Percentiles rank a stretch among this genome's conserved stretches.
These are phyloP conservation scores for Xerocomellus chrysenteron DNA, from an alignment of 768 basidiomycete species.

Conservation along the genomic window DNA sequence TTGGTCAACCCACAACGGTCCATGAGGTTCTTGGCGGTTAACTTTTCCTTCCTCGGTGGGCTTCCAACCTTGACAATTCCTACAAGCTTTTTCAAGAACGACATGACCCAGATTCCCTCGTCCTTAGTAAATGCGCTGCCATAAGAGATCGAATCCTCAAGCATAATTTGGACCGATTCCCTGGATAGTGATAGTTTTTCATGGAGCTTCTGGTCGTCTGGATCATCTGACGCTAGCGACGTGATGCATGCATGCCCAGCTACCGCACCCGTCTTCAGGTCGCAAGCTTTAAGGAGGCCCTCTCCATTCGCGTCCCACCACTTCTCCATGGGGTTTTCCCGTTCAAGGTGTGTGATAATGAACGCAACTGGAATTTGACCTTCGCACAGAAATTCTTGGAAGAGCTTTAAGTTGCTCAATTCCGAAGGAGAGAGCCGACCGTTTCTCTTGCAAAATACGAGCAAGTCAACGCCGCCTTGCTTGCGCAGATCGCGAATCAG, in stretches of 20 bases:
- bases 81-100: conserved; percentile 20
- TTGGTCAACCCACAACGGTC: conserved; percentile 17
- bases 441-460: conserved; percentile 35
- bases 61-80: conserved; percentile 12
- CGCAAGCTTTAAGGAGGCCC: conserved; percentile 9
- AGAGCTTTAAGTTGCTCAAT: conserved; percentile 34
- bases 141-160: conserved; percentile 23
- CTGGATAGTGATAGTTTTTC: conserved; percentile 16
- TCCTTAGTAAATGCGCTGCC: conserved; percentile 16
- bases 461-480: conserved; percentile 38
- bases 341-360: conserved; percentile 41
- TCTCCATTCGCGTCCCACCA: conserved; percentile 32
- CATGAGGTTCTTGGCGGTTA: conserved; percentile 9
- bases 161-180: conserved; percentile 14
- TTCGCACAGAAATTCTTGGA: conserved; percentile 40
- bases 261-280: conserved; percentile 9
- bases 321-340: conserved; percentile 24
- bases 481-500: conserved; percentile 31
- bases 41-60: conserved; percentile 9
- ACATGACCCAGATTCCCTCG: conserved; percentile 22
- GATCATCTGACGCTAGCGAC: conserved; percentile 5
- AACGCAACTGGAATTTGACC: conserved; percentile 38
- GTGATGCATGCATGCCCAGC: conserved; percentile 34
- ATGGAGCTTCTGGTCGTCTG: not conserved
- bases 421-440: conserved; percentile 31